Percentiles rank a stretch among this genome's conserved stretches.
These are phyloP conservation scores for Ascochyta lentis DNA, from an alignment of 2,329 filamentous ascomycete species.

Conservation along the genomic window DNA sequence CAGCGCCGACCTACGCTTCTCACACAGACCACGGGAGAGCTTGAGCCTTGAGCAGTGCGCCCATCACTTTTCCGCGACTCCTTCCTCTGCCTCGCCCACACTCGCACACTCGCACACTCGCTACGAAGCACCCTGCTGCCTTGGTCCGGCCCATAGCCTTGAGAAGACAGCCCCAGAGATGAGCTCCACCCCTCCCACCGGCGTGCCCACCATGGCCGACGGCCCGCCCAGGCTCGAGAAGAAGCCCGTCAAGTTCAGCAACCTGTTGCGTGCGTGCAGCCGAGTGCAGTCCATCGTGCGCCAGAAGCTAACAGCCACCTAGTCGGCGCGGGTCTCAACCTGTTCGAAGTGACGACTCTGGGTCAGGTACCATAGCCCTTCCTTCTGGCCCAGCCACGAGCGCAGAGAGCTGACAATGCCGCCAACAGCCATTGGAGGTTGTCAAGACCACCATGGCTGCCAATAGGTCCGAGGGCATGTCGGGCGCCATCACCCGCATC, in stretches of 20 bases:
- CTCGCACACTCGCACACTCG: constrained; percentile 53
- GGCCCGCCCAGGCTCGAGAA: constrained; percentile 76
- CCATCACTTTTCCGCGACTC: constrained; percentile 14
- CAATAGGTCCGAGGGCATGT: constrained; percentile 88
- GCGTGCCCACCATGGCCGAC: constrained; percentile 51
- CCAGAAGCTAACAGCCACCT: constrained; percentile 4
- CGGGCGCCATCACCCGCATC: constrained; percentile 79
- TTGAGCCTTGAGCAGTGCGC: neutral
- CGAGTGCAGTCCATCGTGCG: neutral
- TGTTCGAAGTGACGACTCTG: constrained; percentile 84
- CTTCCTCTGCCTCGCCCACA: constrained; percentile 24
- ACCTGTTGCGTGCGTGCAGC: constrained; percentile 73
- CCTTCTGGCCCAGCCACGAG: neutral
- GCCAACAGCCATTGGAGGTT: constrained; percentile 88
- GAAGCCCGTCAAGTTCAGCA: constrained; percentile 99
- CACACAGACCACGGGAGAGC: constrained; percentile 31
- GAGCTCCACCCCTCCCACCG: constrained; percentile 56
- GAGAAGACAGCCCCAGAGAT: constrained; percentile 58
- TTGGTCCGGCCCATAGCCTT: constrained; percentile 89
- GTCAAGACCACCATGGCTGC: constrained; percentile 99
- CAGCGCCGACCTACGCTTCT: constrained; percentile 2
- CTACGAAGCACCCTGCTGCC: constrained; percentile 90
- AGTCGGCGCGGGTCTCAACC: constrained; percentile 89
- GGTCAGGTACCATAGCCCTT: constrained; percentile 60
- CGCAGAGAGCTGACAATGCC: constrained; percentile 53